Percentiles rank a stretch among this genome's conserved stretches.
phyloP scores from a whole-genome alignment of 768 basidiomycete species.

The Grammothele lineata region DNA sequence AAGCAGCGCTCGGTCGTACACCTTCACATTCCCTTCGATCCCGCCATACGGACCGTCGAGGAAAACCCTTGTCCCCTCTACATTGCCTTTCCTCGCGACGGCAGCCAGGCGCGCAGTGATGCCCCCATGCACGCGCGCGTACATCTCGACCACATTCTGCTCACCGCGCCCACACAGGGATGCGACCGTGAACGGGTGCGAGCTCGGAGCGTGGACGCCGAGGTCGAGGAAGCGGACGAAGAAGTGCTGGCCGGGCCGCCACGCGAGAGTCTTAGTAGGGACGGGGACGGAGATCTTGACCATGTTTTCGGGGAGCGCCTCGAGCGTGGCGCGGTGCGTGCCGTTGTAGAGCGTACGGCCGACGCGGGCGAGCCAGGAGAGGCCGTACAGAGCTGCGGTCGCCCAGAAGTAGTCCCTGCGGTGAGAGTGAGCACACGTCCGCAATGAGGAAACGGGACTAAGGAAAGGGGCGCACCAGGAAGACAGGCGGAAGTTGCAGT shows the following conservation, averaged over 20 bases:
- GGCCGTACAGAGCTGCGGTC: conserved; percentile 24
- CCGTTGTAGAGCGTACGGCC: conserved; percentile 24
- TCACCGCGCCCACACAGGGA: conserved; percentile 14
- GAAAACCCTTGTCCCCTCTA: too few relatives aligned
- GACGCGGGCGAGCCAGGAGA: conserved; percentile 26
- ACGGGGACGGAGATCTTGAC: conserved; percentile 24
- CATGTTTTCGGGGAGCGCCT: conserved; percentile 23
- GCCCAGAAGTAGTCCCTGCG: conserved; percentile 29
- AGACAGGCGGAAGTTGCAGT: conserved; percentile 26
- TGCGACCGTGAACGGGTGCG: conserved; percentile 34
- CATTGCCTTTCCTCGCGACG: too few relatives aligned
- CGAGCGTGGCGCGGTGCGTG: conserved; percentile 22
- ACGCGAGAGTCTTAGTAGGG: conserved; percentile 24
- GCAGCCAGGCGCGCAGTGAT: too few relatives aligned
- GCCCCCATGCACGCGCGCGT: conserved; percentile 27
- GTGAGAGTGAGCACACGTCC: not conserved
- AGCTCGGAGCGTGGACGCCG: conserved; percentile 23
- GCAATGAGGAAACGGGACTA: not conserved
- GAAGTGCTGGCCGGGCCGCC: conserved; percentile 32
- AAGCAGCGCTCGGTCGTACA: too few relatives aligned
- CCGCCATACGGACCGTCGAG: too few relatives aligned
- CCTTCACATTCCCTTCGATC: too few relatives aligned
- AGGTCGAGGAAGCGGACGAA: conserved; percentile 26
- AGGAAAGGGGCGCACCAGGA: conserved; percentile 19
- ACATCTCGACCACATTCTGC: conserved; percentile 16